Evolutionary conservation across 805 yeast genomes (phyloP).

Genomic region (Myxozyma monticola): DNA sequence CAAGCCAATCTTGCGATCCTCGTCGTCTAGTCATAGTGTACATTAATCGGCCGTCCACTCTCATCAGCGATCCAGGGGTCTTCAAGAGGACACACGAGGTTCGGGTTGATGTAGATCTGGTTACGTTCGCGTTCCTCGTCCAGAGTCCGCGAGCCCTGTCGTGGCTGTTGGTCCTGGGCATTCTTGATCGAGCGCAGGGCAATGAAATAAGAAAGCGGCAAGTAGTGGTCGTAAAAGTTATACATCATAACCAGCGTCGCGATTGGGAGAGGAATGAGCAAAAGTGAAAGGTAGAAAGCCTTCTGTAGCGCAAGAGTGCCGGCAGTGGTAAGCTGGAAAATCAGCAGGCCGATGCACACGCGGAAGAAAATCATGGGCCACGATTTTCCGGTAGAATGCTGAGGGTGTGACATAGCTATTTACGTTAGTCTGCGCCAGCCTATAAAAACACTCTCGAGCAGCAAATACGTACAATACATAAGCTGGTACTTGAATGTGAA

Average conservation of each 20-base stretch:
- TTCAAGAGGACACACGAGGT: conserved; percentile 64
- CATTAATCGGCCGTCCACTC: conserved; percentile 21
- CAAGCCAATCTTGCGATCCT: too few relatives aligned
- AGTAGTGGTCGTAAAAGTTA: conserved; percentile 77
- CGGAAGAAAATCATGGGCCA: conserved; percentile 91
- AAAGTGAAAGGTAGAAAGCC: conserved; percentile 72
- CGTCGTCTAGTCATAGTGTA: conserved; percentile 17
- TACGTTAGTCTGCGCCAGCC: neutral
- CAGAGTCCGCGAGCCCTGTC: conserved; percentile 50
- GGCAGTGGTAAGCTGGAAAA: conserved; percentile 90
- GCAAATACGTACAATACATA: conserved; percentile 52
- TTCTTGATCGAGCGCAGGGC: conserved; percentile 67
- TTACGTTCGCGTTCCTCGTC: conserved; percentile 76
- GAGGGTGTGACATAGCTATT: conserved; percentile 79
- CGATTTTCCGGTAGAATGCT: conserved; percentile 93
- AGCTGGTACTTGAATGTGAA: conserved; percentile 89
- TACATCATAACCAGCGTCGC: conserved; percentile 65
- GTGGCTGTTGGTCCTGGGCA: neutral
- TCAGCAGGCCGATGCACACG: conserved; percentile 71
- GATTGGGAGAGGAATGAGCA: conserved; percentile 74
- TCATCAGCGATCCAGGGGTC: conserved; percentile 74
- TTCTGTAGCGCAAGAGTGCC: conserved; percentile 82
- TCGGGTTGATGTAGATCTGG: conserved; percentile 77
- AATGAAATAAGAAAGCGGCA: conserved; percentile 80
- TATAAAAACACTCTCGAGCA: neutral